Evolutionary conservation across 2,329 filamentous ascomycete species (phyloP).

Genomic region (Alternaria arbusti): DNA sequence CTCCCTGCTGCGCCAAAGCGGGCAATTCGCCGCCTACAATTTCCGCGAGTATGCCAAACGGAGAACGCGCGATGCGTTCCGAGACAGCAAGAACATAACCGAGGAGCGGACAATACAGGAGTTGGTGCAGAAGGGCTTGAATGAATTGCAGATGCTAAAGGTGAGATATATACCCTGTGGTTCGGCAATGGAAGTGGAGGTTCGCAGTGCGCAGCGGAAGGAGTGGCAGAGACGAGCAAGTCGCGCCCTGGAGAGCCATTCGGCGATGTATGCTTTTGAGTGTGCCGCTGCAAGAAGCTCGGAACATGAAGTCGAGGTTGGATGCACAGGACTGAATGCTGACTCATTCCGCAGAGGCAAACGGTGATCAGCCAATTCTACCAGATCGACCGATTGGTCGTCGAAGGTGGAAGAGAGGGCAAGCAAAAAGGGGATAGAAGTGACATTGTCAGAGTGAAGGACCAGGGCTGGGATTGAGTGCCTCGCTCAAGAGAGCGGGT

Average conservation of each 20-base stretch:
- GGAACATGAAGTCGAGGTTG: background rate
- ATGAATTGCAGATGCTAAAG: conserved; percentile 89
- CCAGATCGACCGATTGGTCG: conserved; percentile 87
- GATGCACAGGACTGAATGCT: conserved; percentile 34
- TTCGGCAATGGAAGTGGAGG: background rate
- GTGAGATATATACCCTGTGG: conserved; percentile 55
- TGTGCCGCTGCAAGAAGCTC: background rate
- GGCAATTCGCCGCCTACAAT: conserved; percentile 92
- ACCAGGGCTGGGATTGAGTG: conserved; percentile 53
- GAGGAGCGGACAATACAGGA: conserved; percentile 84
- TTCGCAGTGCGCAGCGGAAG: background rate
- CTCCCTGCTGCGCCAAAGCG: conserved; percentile 83
- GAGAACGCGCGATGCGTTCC: conserved; percentile 88
- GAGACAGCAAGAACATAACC: conserved; percentile 74
- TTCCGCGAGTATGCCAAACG: conserved; percentile 96
- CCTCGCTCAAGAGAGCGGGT: background rate
- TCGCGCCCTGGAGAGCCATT: background rate
- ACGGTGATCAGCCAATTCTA: conserved; percentile 94
- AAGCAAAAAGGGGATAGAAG: conserved; percentile 73
- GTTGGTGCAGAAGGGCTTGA: conserved; percentile 84
- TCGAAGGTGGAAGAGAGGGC: conserved; percentile 83
- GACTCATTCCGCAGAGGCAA: conserved; percentile 75
- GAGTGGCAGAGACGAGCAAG: background rate
- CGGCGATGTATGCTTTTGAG: conserved; percentile 1
- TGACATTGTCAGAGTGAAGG: conserved; percentile 76